phyloP scores from a whole-genome alignment of 2,329 filamentous ascomycete species.

The Cercospora berteroae region DNA sequence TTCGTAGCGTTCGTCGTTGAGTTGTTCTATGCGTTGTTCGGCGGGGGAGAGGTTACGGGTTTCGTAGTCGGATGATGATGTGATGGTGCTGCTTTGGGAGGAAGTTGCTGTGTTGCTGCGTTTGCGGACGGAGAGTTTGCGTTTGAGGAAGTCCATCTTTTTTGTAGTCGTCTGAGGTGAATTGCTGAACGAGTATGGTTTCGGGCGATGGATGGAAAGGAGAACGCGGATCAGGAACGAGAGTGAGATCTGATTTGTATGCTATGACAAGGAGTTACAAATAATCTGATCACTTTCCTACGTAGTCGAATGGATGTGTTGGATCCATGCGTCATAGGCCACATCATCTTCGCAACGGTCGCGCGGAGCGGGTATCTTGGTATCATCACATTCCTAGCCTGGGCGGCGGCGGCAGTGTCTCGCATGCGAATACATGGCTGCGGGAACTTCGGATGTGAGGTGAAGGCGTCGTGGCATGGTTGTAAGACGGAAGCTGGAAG shows the following conservation, averaged over 20 bases:
- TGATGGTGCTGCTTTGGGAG: neutral
- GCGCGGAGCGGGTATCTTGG: neutral
- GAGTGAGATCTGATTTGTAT: neutral
- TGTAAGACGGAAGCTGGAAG: neutral
- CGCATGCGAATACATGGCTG: neutral
- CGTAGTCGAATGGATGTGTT: neutral
- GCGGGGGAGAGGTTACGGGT: neutral
- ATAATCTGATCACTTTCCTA: neutral
- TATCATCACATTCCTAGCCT: neutral
- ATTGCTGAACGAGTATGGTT: neutral
- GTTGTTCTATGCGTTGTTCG: conserved; percentile 1
- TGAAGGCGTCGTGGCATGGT: neutral
- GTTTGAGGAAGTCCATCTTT: conserved; percentile 10
- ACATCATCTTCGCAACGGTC: neutral
- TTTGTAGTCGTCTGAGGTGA: neutral
- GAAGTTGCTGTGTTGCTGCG: neutral
- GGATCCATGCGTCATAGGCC: neutral
- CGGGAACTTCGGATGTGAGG: neutral
- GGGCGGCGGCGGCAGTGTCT: neutral
- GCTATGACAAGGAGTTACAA: neutral
- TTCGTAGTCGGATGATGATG: neutral
- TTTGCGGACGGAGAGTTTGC: conserved; percentile 8
- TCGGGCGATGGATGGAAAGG: neutral
- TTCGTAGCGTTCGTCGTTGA: conserved; percentile 4
- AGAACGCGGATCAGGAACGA: neutral